Evolutionary conservation across 1,284 basidiomycete species (phyloP).

Genomic region (Cutaneotrichosporon mucoides): DNA sequence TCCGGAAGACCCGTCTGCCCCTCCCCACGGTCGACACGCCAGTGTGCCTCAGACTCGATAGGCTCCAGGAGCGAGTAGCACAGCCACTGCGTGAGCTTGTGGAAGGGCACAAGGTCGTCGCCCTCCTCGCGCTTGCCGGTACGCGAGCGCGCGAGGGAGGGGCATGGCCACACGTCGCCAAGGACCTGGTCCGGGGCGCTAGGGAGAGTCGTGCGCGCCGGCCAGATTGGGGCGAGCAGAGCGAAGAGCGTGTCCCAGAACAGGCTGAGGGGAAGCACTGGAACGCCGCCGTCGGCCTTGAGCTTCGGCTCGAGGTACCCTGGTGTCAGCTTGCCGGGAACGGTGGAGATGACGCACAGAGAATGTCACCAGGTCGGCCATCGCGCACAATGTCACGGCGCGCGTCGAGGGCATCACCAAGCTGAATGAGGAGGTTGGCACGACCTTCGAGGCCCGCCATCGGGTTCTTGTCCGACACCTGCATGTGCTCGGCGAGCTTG

Average conservation of each 20-base stretch:
- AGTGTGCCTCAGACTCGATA: slow-evolving; percentile 68
- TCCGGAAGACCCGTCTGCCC: slow-evolving; percentile 50
- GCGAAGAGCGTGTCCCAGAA: slow-evolving; percentile 81
- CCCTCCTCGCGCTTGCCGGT: slow-evolving; percentile 49
- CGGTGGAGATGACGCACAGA: slow-evolving; percentile 55
- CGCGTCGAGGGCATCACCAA: slow-evolving; percentile 64
- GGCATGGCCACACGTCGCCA: slow-evolving; percentile 87
- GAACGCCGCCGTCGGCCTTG: not conserved
- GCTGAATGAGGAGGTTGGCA: slow-evolving; percentile 66
- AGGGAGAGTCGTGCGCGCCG: slow-evolving; percentile 59
- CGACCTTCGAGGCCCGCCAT: slow-evolving; percentile 90
- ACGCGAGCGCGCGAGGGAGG: slow-evolving; percentile 52
- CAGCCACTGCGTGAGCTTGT: slow-evolving; percentile 92
- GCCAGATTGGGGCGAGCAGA: slow-evolving; percentile 85
- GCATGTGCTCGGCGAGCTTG: slow-evolving; percentile 67
- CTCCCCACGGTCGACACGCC: slow-evolving; percentile 64
- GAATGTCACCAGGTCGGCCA: slow-evolving; percentile 75
- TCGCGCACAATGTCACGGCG: slow-evolving; percentile 60
- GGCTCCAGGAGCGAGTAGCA: slow-evolving; percentile 83
- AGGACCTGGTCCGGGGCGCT: slow-evolving; percentile 61
- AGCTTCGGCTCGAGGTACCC: slow-evolving; percentile 27
- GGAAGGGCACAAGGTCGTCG: slow-evolving; percentile 81
- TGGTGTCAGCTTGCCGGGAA: not conserved
- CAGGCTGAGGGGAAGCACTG: slow-evolving; percentile 57
- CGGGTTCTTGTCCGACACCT: slow-evolving; percentile 70